These are phyloP conservation scores for Pyrus bretschneideri DNA, from an alignment of 306 rosid genomes.

Conservation along the genomic window DNA sequence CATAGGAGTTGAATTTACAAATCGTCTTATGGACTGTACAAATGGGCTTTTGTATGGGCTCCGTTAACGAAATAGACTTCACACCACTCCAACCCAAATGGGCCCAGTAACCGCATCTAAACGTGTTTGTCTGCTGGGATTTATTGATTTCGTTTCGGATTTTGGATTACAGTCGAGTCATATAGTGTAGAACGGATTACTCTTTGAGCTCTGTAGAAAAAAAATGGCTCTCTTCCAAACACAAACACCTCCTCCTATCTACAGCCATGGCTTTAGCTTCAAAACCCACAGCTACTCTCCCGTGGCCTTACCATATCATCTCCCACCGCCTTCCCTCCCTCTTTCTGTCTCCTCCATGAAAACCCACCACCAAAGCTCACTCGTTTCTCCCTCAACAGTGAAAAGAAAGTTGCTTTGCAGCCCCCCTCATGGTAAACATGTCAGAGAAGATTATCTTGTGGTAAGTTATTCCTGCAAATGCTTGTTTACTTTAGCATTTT, in stretches of 20 bases:
- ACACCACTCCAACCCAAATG: background rate
- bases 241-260: constrained; percentile 16
- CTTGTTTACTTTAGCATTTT: background rate
- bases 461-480: constrained; percentile 23
- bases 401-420: constrained; percentile 54
- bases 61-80: background rate
- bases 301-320: constrained; percentile 15
- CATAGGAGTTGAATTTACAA: no score
- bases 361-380: constrained; percentile 40
- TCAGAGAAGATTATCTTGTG: constrained; percentile 80
- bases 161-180: background rate
- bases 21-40: background rate
- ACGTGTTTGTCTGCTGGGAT: background rate
- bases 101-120: background rate
- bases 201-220: background rate
- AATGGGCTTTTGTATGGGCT: background rate
- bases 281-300: constrained; percentile 15
- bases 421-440: constrained; percentile 62
- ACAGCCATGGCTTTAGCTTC: background rate
- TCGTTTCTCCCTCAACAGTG: constrained; percentile 43
- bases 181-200: background rate
- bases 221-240: constrained; percentile 47
- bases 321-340: constrained; percentile 22
- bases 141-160: background rate
- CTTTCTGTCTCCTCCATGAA: constrained; percentile 22